Evolutionary conservation across 2,329 filamentous ascomycete species (phyloP).

Genomic region (Scolecobasidium constrictum): DNA sequence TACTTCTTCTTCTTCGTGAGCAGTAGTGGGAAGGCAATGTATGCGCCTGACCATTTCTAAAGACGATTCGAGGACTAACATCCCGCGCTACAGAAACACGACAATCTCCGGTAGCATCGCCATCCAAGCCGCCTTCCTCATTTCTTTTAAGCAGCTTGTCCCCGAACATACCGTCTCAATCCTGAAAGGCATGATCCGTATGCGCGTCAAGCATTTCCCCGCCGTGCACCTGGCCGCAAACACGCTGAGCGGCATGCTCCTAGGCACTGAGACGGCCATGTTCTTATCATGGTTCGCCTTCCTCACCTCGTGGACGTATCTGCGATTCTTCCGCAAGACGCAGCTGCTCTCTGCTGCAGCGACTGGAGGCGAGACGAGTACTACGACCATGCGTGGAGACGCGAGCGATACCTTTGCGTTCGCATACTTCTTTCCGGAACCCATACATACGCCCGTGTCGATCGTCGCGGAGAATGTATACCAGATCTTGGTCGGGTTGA

Average conservation of each 20-base stretch:
- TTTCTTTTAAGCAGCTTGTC: constrained; percentile 94
- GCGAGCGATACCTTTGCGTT: constrained; percentile 95
- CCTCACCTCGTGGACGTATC: constrained; percentile 83
- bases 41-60: constrained; percentile 25
- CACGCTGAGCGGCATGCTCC: constrained; percentile 50
- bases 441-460: constrained; percentile 56
- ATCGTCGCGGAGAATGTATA: constrained; percentile 38
- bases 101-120: constrained; percentile 82
- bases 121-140: constrained; percentile 84
- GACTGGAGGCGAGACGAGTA: constrained; percentile 33
- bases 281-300: constrained; percentile 75
- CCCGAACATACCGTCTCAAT: constrained; percentile 95
- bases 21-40: constrained; percentile 58
- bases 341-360: constrained; percentile 44
- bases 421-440: constrained; percentile 86
- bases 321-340: constrained; percentile 83
- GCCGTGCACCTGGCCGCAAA: constrained; percentile 66
- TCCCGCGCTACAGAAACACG: constrained; percentile 44
- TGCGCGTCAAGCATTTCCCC: constrained; percentile 74
- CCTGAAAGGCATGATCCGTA: constrained; percentile 76
- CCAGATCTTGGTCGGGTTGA: constrained; percentile 60
- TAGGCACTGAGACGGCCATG: constrained; percentile 65
- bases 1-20: constrained; percentile 63
- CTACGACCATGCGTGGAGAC: constrained; percentile 59
- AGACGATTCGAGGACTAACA: neutral